phyloP scores from a whole-genome alignment of 2,329 filamentous ascomycete species.

The Epicoccum nigrum region DNA sequence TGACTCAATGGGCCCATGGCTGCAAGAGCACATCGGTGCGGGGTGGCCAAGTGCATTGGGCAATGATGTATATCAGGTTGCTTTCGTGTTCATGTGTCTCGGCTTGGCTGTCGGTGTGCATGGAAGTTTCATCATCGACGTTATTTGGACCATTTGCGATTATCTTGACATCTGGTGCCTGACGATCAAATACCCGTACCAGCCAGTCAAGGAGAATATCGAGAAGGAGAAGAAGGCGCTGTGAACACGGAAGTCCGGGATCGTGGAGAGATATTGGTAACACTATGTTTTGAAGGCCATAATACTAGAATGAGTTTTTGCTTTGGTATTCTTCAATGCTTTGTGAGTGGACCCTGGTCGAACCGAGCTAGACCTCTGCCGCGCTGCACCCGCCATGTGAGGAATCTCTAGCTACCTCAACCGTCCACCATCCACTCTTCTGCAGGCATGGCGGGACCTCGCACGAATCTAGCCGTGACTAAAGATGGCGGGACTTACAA shows the following conservation, averaged over 20 bases:
- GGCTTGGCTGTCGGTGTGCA: constrained; percentile 89
- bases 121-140: constrained; percentile 94
- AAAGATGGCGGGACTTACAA: constrained; percentile 46
- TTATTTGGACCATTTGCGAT: constrained; percentile 97
- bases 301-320: background rate
- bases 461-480: constrained; percentile 40
- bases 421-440: background rate
- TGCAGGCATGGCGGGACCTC: constrained; percentile 30
- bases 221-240: constrained; percentile 35
- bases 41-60: constrained; percentile 51
- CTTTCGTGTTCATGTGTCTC: constrained; percentile 87
- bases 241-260: constrained; percentile 5
- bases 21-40: constrained; percentile 57
- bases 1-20: constrained; percentile 77
- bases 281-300: no score
- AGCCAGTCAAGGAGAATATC: constrained; percentile 47
- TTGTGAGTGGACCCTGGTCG: no score
- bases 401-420: no score
- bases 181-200: constrained; percentile 85
- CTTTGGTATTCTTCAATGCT: background rate
- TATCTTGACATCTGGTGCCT: constrained; percentile 98
- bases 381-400: no score
- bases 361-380: no score
- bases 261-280: background rate
- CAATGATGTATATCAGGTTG: constrained; percentile 82